Percentiles rank a stretch among this genome's conserved stretches.
Conservation (phyloP, 2,329 filamentous ascomycete species). For the Mollisia scopiformis region DNA sequence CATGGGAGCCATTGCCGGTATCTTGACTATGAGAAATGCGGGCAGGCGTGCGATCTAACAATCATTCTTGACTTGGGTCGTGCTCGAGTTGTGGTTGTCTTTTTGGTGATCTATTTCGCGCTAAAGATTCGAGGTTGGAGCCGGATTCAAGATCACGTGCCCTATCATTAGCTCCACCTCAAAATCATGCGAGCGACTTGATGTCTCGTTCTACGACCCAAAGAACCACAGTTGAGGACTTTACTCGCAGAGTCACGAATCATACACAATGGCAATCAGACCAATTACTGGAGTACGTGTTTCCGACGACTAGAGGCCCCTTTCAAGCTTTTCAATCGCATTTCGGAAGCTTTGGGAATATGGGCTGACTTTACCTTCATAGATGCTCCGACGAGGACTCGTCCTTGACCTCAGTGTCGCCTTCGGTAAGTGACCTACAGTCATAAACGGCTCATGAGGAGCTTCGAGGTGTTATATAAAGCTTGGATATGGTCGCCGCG, state of each 20-base stretch:
- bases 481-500: background rate
- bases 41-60: background rate
- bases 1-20: constrained; percentile 16
- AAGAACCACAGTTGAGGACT: constrained; percentile 33
- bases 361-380: constrained; percentile 33
- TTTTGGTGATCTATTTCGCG: background rate
- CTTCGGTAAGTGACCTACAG: constrained; percentile 48
- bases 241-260: constrained; percentile 27
- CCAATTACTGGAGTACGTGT: constrained; percentile 41
- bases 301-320: background rate
- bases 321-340: background rate
- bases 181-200: constrained; percentile 25
- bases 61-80: background rate
- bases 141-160: background rate
- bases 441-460: background rate
- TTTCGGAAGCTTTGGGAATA: constrained; percentile 14
- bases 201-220: constrained; percentile 25
- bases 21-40: background rate
- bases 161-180: background rate
- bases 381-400: constrained; percentile 62
- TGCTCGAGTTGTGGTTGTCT: background rate
- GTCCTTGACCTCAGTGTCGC: constrained; percentile 61
- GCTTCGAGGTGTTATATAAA: background rate
- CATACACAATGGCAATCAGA: constrained; percentile 38
- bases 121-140: background rate